Evolutionary conservation across 1,284 basidiomycete genomes (phyloP), one percentile per base, ranked within the genome.

Genomic region (Xanthoconium separans): DNA sequence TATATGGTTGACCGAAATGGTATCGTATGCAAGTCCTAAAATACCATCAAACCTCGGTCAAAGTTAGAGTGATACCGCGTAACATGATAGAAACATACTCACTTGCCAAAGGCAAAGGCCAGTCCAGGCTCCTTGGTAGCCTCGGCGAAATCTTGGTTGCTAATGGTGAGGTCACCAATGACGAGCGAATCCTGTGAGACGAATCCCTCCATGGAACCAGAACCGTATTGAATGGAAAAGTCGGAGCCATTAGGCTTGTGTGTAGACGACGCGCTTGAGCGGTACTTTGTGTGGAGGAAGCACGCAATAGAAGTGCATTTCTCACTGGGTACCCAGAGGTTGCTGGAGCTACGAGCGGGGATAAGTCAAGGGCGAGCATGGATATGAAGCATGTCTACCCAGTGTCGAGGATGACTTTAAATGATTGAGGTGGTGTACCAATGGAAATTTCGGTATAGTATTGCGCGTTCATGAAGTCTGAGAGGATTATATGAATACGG

Each of bases 381-480:
- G 7, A 15, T 3, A 15, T 22, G 18, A 2, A 13, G 27, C 22
- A 5, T 31, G 13, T 27, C 12, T 66, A 84, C 87, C 91, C 92
- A 47, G 91, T 94, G 68, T 94, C 93, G 57, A 93, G 81, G 55
- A 94, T 83, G 61, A 95, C 91, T 75, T 93, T 93, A 79, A 92
- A 93, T 75, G 70, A 77, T 74, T 96, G 93, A 47, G 91, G 79
- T 13, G 93, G 93, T 3, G 78, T 80, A 15, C 93, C 96, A 52
- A 99, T 72, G 11, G 77, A 73, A 60, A 99, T 96, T 62, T 95
- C 91, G 36, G 94, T 83, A 71, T 84, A 99, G 77, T 99, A 98
- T 74, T 99, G 96, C 29, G 96, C 95, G 70, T 98, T 98, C 84
- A 97, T 86, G 77, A 94, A 99, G 80, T 99, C 95, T 81, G 51